phyloP scores from a whole-genome alignment of 352 stramenopile species.

The Globisporangium lucens region DNA sequence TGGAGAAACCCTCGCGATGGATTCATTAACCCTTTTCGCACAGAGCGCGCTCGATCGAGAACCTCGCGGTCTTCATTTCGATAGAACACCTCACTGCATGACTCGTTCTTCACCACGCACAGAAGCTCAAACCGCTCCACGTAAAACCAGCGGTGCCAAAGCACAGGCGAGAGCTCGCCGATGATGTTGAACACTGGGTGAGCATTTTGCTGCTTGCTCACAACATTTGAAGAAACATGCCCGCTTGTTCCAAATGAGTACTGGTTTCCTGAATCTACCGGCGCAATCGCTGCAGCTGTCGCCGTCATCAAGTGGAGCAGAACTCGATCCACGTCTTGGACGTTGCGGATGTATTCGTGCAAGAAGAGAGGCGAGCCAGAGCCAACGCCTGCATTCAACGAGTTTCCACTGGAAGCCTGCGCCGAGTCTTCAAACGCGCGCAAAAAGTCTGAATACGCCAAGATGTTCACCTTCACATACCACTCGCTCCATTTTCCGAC shows the following conservation, averaged over 20 bases:
- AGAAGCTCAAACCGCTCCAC: slow-evolving; percentile 87
- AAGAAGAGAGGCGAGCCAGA: slow-evolving; percentile 44
- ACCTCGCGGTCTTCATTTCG: slow-evolving; percentile 32
- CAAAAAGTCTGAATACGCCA: slow-evolving; percentile 79
- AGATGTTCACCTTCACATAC: slow-evolving; percentile 86
- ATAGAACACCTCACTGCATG: slow-evolving; percentile 65
- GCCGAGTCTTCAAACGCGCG: slow-evolving; percentile 74
- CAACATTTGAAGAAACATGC: slow-evolving; percentile 25
- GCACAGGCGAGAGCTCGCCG: slow-evolving; percentile 76
- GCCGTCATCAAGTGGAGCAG: slow-evolving; percentile 83
- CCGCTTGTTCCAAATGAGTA: slow-evolving; percentile 67
- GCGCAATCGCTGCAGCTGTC: slow-evolving; percentile 43
- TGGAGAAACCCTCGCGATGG: slow-evolving; percentile 31
- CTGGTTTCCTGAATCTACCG: slow-evolving; percentile 40
- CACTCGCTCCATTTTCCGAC: slow-evolving; percentile 59
- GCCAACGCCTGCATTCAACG: slow-evolving; percentile 2
- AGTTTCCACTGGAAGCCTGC: slow-evolving; percentile 19
- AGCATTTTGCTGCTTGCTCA: slow-evolving; percentile 40
- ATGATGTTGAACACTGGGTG: slow-evolving; percentile 90
- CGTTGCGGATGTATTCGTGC: slow-evolving; percentile 80
- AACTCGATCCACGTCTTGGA: slow-evolving; percentile 85
- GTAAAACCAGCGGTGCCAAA: slow-evolving; percentile 90
- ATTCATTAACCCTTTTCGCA: slow-evolving; percentile 24
- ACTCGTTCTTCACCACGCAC: slow-evolving; percentile 65
- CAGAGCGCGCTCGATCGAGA: slow-evolving; percentile 29